phyloP scores from a whole-genome alignment of 1,284 basidiomycete species.

The Melampsora americana region DNA sequence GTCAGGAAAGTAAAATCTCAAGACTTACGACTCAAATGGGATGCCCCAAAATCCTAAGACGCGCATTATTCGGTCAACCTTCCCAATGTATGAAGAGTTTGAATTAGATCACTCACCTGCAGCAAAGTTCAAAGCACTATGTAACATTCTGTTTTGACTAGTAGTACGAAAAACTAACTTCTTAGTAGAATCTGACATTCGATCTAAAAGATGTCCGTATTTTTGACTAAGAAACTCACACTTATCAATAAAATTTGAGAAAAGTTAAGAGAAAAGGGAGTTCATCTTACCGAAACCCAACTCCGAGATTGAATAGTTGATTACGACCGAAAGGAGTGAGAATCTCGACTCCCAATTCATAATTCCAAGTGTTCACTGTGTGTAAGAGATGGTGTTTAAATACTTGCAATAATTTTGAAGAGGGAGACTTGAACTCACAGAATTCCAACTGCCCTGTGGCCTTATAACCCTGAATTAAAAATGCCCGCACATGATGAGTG shows the following conservation, averaged over 20 bases:
- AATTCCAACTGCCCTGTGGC: conserved; percentile 37
- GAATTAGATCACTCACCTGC: conserved; percentile 24
- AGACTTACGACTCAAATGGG: conserved; percentile 40
- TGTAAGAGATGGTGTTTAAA: not conserved
- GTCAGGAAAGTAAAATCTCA: not conserved
- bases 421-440: conserved; percentile 19
- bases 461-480: conserved; percentile 21
- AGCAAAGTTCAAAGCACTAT: conserved; percentile 42
- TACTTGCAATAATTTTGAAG: not conserved
- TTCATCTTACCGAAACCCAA: conserved; percentile 40
- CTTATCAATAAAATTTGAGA: not conserved
- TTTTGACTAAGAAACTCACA: conserved; percentile 25
- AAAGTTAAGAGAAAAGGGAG: not conserved
- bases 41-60: conserved; percentile 37
- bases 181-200: conserved; percentile 9
- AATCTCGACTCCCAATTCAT: conserved; percentile 57
- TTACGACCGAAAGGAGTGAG: conserved; percentile 59
- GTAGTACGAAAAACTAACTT: conserved; percentile 44
- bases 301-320: conserved; percentile 53
- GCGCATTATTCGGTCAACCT: not conserved
- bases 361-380: conserved; percentile 40
- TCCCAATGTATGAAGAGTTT: not conserved
- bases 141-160: conserved; percentile 43
- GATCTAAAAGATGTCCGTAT: conserved; percentile 38
- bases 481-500: not conserved